These are phyloP conservation scores for Uronychia setigera DNA, from an alignment of 73 alveolate species.

Conservation along the genomic window DNA sequence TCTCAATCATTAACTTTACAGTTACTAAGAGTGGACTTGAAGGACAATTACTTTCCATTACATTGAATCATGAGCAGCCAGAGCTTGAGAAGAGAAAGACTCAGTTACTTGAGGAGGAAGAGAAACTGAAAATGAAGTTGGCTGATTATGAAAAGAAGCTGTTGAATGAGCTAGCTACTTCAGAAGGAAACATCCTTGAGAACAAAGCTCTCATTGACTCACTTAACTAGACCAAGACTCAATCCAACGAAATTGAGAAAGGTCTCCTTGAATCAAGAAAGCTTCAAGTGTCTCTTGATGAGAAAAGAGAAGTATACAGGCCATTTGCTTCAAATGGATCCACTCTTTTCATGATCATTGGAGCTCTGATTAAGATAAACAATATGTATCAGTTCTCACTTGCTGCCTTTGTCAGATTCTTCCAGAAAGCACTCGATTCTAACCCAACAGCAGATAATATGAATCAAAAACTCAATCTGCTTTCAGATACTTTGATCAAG, in stretches of 20 bases:
- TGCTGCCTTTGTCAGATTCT: conserved; percentile 93
- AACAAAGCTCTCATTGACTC: conserved; percentile 98
- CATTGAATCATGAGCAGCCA: conserved; percentile 99
- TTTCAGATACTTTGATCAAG: conserved; percentile 77
- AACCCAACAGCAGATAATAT: conserved; percentile 76
- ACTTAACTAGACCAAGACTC: conserved; percentile 95
- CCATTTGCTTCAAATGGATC: conserved; percentile 96
- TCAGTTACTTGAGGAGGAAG: conserved; percentile 98
- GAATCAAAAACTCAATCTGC: conserved; percentile 84
- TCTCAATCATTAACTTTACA: conserved; percentile 97
- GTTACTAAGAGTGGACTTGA: conserved; percentile 99
- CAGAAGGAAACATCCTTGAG: conserved; percentile 98
- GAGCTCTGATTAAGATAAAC: conserved; percentile 93
- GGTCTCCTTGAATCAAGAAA: conserved; percentile 88
- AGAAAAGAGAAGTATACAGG: conserved; percentile 97
- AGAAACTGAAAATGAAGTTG: conserved; percentile 94
- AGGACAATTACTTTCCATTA: conserved; percentile 98
- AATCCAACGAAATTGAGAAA: conserved; percentile 87
- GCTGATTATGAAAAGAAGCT: conserved; percentile 96
- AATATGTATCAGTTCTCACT: conserved; percentile 99
- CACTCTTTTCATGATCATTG: conserved; percentile 94
- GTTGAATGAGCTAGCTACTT: conserved; percentile 97
- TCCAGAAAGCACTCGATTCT: conserved; percentile 91
- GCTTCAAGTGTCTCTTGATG: conserved; percentile 92
- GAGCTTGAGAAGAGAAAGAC: conserved; percentile 98